Conservation (phyloP, 2,329 filamentous ascomycete genomes). For the Lachnum nothofagi region DNA sequence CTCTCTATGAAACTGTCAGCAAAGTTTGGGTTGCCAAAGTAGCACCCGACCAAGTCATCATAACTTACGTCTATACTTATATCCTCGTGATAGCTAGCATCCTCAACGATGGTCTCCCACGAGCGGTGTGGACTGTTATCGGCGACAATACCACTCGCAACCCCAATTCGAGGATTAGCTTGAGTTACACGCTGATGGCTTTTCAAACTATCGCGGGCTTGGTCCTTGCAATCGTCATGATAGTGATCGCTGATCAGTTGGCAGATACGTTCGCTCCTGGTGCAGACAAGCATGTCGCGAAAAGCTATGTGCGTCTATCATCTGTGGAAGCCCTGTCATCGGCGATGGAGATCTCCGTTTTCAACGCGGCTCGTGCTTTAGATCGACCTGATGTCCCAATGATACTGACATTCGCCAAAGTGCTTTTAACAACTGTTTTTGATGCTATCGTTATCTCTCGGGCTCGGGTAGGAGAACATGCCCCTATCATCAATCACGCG, state of each 20-base stretch:
- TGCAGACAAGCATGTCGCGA: constrained; percentile 49
- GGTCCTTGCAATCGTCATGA: constrained; percentile 55
- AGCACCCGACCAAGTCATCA: constrained; percentile 56
- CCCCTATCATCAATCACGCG: constrained; percentile 57
- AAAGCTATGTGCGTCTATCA: constrained; percentile 61
- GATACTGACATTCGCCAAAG: constrained; percentile 59
- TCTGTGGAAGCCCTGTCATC: constrained; percentile 59
- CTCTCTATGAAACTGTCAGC: constrained; percentile 60
- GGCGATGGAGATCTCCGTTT: constrained; percentile 58
- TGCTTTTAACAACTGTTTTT: constrained; percentile 60
- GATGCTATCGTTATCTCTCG: constrained; percentile 62
- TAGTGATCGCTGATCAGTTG: constrained; percentile 49
- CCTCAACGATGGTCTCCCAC: constrained; percentile 68
- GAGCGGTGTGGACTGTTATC: constrained; percentile 64
- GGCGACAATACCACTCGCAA: constrained; percentile 55
- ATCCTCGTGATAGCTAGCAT: constrained; percentile 63
- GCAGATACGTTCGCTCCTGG: constrained; percentile 58
- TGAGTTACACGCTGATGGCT: constrained; percentile 59
- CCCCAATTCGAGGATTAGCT: constrained; percentile 46
- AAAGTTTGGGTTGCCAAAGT: constrained; percentile 71
- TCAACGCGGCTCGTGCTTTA: constrained; percentile 56
- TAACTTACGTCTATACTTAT: constrained; percentile 64
- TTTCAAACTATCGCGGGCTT: constrained; percentile 55
- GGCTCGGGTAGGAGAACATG: constrained; percentile 56
- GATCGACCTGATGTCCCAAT: constrained; percentile 66